Base-by-base conservation (phyloP, 139 green algal genomes). In the Chlorella sp. region DNA sequence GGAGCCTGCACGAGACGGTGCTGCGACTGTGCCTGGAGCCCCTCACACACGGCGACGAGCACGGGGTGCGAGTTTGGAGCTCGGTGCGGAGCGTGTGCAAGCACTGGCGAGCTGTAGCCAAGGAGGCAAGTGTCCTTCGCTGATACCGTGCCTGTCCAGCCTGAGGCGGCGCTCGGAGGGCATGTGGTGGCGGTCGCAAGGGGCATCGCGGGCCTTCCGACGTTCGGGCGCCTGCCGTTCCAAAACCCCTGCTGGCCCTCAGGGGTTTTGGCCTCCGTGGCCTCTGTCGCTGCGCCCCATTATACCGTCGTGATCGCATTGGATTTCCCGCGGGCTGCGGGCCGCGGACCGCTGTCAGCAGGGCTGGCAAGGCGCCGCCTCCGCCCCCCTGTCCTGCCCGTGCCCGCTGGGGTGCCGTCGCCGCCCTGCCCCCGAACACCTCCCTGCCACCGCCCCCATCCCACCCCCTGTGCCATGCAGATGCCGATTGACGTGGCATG, bases 401-500 rank as follows among this genome's bases (percentile, higher is more conserved):
- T 19, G 32, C 71, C 32, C 32, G 32, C 71, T 40, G 14, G 7
- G 11, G 68, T 26, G 26, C 26, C 28, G 18, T 22, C 37, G 37
- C 78, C 78, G 34, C 18, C 30, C 76, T 82, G 7, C 28, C 71
- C 14, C 1, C 71, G 3, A n/a, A n/a, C n/a, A 36, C 26, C 14
- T 18, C 76, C 76, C 60, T 28, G 34, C 37, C 30, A 14, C 37
- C 9, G 36, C 76, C 16, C 5, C 36, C 76, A 82, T 28, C 34
- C 71, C 71, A 78, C 26, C 71, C 15, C 14, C 71, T 36, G 30
- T 36, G 11, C 73, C 57, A 36, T 39, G 42, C 85, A 89, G 85
- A 73, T 89, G 85, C 71, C 85, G 4, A 57, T 89, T n/a, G 71
- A 82, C 14, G 85, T 61, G 32, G 48, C 48, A 11, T 83, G 85